Conservation (phyloP, 2,329 filamentous ascomycete species). For the Ciborinia camelliae region DNA sequence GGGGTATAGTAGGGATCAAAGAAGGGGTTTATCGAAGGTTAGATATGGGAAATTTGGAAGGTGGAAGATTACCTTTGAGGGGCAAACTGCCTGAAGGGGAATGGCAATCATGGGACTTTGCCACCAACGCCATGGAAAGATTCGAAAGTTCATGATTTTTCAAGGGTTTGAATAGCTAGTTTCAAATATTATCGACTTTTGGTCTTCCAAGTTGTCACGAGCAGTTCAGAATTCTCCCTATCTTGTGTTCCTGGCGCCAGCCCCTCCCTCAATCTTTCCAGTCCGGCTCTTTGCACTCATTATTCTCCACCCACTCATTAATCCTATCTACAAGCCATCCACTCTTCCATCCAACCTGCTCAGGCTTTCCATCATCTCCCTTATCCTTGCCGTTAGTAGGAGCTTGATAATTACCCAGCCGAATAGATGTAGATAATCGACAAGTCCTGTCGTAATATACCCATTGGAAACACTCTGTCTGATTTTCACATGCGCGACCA, state of each 20-base stretch:
- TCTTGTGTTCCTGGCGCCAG: neutral
- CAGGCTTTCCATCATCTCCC: slow-evolving; percentile 2
- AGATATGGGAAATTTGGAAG: slow-evolving; percentile 54
- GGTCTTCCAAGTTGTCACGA: neutral
- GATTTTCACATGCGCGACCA: slow-evolving; percentile 46
- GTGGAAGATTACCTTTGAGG: slow-evolving; percentile 54
- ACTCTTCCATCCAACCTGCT: slow-evolving; percentile 17
- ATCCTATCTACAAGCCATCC: slow-evolving; percentile 27
- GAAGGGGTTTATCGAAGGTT: slow-evolving; percentile 55
- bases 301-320: slow-evolving; percentile 20
- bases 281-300: slow-evolving; percentile 19
- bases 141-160: neutral
- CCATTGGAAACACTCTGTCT: slow-evolving; percentile 40
- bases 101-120: slow-evolving; percentile 38
- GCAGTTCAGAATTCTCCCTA: neutral
- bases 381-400: neutral
- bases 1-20: slow-evolving; percentile 56
- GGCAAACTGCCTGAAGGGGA: slow-evolving; percentile 53
- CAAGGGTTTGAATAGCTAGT: neutral
- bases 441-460: slow-evolving; percentile 31
- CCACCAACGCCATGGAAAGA: neutral
- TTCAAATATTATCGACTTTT: neutral
- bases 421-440: slow-evolving; percentile 19
- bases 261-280: neutral
- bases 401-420: slow-evolving; percentile 20